Evolutionary conservation across 371 early-diverging fungal genomes (phyloP).

Genomic region (Apophysomyces trapeziformis): DNA sequence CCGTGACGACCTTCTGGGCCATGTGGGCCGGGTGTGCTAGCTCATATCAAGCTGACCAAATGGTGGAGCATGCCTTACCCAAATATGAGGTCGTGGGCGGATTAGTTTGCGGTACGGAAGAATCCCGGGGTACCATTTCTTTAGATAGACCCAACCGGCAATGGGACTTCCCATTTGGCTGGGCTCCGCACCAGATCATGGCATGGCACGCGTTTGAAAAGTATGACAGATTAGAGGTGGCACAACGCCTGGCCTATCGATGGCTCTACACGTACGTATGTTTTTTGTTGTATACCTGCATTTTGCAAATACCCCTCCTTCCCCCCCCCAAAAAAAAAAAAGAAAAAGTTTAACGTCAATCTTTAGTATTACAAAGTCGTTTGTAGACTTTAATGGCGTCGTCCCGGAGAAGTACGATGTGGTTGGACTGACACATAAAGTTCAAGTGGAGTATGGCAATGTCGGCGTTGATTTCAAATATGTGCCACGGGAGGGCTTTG

Average conservation of each 20-base stretch:
- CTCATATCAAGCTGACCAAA: slow-evolving; percentile 58
- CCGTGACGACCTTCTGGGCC: slow-evolving; percentile 71
- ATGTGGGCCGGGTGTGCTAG: slow-evolving; percentile 72
- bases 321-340: slow-evolving; percentile 18
- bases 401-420: slow-evolving; percentile 98
- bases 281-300: too few relatives aligned
- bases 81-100: slow-evolving; percentile 85
- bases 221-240: slow-evolving; percentile 76
- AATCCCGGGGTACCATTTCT: slow-evolving; percentile 73
- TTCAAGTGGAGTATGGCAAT: slow-evolving; percentile 95
- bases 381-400: slow-evolving; percentile 97
- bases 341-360: not conserved
- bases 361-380: slow-evolving; percentile 81
- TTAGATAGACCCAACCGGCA: slow-evolving; percentile 88
- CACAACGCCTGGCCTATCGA: slow-evolving; percentile 83
- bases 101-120: slow-evolving; percentile 82
- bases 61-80: slow-evolving; percentile 48
- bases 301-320: too few relatives aligned
- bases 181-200: slow-evolving; percentile 97
- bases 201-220: slow-evolving; percentile 86
- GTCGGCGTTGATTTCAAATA: slow-evolving; percentile 94
- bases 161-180: slow-evolving; percentile 93
- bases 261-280: slow-evolving; percentile 79
- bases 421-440: slow-evolving; percentile 87
- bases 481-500: slow-evolving; percentile 96